Percentiles rank a stretch among this genome's conserved stretches.
phyloP scores from a whole-genome alignment of 495 filamentous ascomycete genomes.

The Annulohypoxylon maeteangense region DNA sequence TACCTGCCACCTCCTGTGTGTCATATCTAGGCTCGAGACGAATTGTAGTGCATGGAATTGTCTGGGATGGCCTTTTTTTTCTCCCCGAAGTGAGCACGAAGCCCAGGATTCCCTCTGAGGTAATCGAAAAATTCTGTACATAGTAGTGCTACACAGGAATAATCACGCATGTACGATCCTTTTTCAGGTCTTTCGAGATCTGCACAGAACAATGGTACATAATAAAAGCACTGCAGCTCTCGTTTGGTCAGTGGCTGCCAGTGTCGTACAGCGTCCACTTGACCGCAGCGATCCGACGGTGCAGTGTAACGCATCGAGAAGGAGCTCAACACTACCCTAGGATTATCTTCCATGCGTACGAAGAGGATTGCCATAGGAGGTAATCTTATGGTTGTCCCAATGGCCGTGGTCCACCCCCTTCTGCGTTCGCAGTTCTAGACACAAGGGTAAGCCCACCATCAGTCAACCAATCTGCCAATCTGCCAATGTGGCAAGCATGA shows the following conservation, averaged over 20 bases:
- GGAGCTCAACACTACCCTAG: constrained; percentile 8
- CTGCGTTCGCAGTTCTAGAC: not conserved
- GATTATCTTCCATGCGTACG: not conserved
- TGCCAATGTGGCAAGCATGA: constrained; percentile 16
- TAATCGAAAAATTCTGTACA: not conserved
- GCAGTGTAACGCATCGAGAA: constrained; percentile 32
- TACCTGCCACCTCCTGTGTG: not conserved
- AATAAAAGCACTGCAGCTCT: constrained; percentile 8
- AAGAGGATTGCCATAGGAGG: constrained; percentile 5
- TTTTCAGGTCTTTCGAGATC: constrained; percentile 10
- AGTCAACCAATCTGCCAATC: constrained; percentile 9
- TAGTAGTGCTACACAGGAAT: constrained; percentile 4
- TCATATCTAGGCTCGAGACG: constrained; percentile 6
- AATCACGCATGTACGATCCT: constrained; percentile 33
- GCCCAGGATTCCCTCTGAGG: not conserved
- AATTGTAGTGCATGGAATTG: not conserved
- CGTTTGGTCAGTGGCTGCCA: constrained; percentile 20
- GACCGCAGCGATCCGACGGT: constrained; percentile 4
- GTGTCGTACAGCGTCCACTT: not conserved
- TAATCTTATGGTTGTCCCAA: constrained; percentile 6
- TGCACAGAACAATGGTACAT: constrained; percentile 18
- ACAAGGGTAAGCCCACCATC: constrained; percentile 20
- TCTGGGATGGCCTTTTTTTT: not conserved
- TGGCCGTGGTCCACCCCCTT: not conserved
- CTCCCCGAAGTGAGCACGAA: not conserved